Conservation (phyloP, 148 eudicot genomes). For the Hydrangea macrophylla region DNA sequence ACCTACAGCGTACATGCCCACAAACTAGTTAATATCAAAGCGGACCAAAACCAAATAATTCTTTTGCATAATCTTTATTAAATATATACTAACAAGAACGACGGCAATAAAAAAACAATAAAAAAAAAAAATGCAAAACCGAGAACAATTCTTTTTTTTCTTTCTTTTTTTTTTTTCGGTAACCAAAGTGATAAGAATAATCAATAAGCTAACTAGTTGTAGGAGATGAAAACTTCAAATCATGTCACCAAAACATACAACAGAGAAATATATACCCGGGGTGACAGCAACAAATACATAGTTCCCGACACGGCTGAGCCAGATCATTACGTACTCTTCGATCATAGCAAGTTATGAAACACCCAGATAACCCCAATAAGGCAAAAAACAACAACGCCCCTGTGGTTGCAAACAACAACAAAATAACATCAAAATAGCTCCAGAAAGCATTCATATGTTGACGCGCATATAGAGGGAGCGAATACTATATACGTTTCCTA, state of each 20-base stretch:
- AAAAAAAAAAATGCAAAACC: too few relatives aligned
- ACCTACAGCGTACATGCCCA: too few relatives aligned
- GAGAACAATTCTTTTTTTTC: too few relatives aligned
- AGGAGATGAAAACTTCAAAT: not conserved
- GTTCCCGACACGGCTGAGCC: constrained; percentile 94
- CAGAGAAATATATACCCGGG: constrained; percentile 65
- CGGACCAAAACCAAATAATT: too few relatives aligned
- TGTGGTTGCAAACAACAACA: constrained; percentile 28
- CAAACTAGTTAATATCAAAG: too few relatives aligned
- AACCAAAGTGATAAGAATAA: not conserved
- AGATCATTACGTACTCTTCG: constrained; percentile 86
- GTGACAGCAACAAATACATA: constrained; percentile 95
- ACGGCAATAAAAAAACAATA: too few relatives aligned
- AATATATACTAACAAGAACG: too few relatives aligned
- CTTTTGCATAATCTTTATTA: too few relatives aligned
- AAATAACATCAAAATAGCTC: not conserved
- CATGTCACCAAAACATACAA: constrained; percentile 13
- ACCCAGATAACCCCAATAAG: constrained; percentile 84
- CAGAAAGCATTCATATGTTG: not conserved
- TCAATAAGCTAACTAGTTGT: not conserved
- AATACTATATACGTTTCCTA: not conserved
- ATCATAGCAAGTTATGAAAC: constrained; percentile 91
- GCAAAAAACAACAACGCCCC: constrained; percentile 91
- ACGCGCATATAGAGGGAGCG: not conserved
- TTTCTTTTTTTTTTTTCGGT: too few relatives aligned